Evolutionary conservation across 148 eudicot genomes (phyloP).

Genomic region (Camellia granthamiana): DNA sequence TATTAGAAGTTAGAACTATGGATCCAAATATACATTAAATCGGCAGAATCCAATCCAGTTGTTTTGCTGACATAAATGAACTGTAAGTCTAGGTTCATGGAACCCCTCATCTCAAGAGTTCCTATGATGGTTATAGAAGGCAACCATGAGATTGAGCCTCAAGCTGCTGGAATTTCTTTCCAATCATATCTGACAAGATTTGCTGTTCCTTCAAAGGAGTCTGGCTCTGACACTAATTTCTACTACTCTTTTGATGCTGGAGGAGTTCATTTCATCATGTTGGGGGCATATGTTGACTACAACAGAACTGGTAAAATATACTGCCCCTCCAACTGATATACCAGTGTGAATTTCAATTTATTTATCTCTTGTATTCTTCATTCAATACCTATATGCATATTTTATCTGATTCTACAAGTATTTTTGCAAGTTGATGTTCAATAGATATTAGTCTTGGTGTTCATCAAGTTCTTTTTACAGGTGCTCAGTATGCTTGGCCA

Average conservation of each 20-base stretch:
- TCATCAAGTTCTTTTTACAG: slow-evolving; percentile 29
- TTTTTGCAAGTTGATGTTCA: neutral
- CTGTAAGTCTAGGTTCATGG: slow-evolving; percentile 63
- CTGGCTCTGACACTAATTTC: slow-evolving; percentile 60
- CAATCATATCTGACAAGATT: slow-evolving; percentile 72
- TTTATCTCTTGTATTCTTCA: slow-evolving; percentile 3
- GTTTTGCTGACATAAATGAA: slow-evolving; percentile 3
- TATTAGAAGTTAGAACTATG: neutral
- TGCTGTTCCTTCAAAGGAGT: slow-evolving; percentile 74
- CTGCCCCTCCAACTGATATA: neutral
- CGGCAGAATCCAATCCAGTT: neutral
- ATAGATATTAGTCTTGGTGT: neutral
- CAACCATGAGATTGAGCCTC: slow-evolving; percentile 96
- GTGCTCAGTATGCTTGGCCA: slow-evolving; percentile 79
- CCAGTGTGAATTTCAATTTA: neutral
- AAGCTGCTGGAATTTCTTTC: slow-evolving; percentile 57
- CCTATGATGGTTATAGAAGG: slow-evolving; percentile 97
- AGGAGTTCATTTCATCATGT: slow-evolving; percentile 79
- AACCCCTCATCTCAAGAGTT: slow-evolving; percentile 69
- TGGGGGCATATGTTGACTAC: slow-evolving; percentile 85
- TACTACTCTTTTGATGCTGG: slow-evolving; percentile 90
- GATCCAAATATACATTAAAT: neutral
- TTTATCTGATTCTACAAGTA: neutral
- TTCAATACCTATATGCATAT: neutral
- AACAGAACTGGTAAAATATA: slow-evolving; percentile 49